Conservation (phyloP, 768 basidiomycete species). For the Sporobolomyces roseus region DNA sequence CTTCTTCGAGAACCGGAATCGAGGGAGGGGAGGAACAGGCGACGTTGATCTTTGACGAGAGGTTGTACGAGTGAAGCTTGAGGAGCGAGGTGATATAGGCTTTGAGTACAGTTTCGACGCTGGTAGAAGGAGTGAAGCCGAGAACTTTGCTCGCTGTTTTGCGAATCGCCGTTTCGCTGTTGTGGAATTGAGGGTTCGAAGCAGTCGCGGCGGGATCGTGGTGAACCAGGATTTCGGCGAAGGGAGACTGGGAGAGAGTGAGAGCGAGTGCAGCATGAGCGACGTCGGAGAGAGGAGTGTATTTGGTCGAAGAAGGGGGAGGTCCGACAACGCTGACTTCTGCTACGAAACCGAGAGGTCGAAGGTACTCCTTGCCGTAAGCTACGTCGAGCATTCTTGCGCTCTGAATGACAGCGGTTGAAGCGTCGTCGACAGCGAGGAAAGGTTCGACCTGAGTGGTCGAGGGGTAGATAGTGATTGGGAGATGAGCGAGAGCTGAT, state of each 20-base stretch:
- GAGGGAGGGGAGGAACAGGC: conserved; percentile 44
- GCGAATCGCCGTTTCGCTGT: conserved; percentile 27
- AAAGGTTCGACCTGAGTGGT: conserved; percentile 33
- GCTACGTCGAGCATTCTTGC: conserved; percentile 40
- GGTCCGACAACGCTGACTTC: conserved; percentile 42
- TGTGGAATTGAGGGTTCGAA: conserved; percentile 18
- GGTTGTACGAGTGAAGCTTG: conserved; percentile 30
- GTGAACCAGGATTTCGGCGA: conserved; percentile 24
- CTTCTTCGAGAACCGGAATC: conserved; percentile 42
- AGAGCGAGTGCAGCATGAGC: conserved; percentile 34
- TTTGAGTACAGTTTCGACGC: conserved; percentile 27
- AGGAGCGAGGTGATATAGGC: conserved; percentile 38
- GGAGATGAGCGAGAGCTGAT: conserved; percentile 42
- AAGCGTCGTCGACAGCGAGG: conserved; percentile 35
- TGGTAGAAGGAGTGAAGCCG: conserved; percentile 36
- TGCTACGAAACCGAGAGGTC: conserved; percentile 40
- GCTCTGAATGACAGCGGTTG: conserved; percentile 33
- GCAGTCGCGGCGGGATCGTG: conserved; percentile 1
- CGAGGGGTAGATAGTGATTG: conserved; percentile 35
- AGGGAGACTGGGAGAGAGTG: conserved; percentile 38
- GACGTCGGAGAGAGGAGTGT: conserved; percentile 35
- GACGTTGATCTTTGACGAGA: conserved; percentile 35
- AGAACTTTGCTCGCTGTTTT: conserved; percentile 33
- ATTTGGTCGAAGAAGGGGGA: background rate
- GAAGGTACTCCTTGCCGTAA: conserved; percentile 35